These are phyloP conservation scores for Phytophthora brassicae DNA, from an alignment of 352 stramenopile genomes.

Conservation along the genomic window DNA sequence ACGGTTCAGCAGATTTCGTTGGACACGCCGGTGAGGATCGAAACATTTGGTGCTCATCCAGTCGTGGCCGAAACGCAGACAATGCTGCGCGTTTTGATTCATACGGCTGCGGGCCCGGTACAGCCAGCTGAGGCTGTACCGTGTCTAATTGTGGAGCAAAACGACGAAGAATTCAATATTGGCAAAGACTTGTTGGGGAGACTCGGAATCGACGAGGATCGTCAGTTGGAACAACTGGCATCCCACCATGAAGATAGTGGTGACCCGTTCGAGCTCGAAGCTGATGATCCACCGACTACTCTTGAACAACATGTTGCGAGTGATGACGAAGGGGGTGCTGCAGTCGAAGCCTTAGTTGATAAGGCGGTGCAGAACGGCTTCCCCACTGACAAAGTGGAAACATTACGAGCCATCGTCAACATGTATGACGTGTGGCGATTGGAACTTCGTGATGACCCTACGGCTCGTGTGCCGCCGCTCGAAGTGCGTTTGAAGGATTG, in stretches of 20 bases:
- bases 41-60: neutral
- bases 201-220: constrained; percentile 10
- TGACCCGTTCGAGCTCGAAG: neutral
- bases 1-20: neutral
- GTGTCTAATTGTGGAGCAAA: neutral
- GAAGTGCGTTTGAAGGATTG: too few relatives aligned
- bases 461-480: too few relatives aligned
- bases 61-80: neutral
- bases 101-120: neutral
- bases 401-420: constrained; percentile 1
- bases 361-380: constrained; percentile 13
- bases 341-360: neutral
- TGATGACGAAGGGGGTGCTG: neutral
- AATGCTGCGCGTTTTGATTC: neutral
- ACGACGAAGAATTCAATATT: neutral
- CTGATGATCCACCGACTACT: neutral
- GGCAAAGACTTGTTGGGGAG: neutral
- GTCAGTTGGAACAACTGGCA: constrained; percentile 1
- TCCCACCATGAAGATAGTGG: neutral
- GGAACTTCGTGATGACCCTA: constrained; percentile 3
- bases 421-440: neutral
- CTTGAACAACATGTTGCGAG: neutral
- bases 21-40: neutral
- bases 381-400: constrained; percentile 1
- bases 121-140: neutral